Base-by-base conservation (phyloP, 2,329 filamentous ascomycete species). In the Dactylellina parvicollis region DNA sequence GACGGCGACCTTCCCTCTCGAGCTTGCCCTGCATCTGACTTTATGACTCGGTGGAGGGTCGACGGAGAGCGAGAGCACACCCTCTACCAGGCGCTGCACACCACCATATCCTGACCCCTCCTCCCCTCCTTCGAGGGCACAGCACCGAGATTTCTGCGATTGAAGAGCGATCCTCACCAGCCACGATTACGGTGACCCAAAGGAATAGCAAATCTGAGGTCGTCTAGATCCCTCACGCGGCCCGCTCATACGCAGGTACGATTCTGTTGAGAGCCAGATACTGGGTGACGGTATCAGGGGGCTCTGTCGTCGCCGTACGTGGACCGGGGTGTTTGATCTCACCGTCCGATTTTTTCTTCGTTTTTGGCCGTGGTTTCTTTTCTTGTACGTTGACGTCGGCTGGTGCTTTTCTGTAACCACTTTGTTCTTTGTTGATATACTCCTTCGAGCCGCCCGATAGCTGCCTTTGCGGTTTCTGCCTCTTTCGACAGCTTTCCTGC, bases 211-310 rank as follows among this genome's bases (percentile, higher is more conserved):
- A 52, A 57, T 52, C 57, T 49, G 44, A 49, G 42, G 42, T 36
- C n/a, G 28, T 54, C 16, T 56, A 52, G 67, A 57, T 49, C 67
- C 52, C 69, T 73, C 69, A 73, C 69, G 69, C 69, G 69, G 69
- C 36, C 69, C 57, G 69, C 40, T 73, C 69, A 73, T 73, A 73
- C 69, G 69, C 69, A 73, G 69, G 69, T 73, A 73, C 69, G 54
- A 34, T 55, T 47, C 26, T 20, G 4, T 44, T 30, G 54, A 24
- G 16, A 42, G 10, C 24, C 44, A 38, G 52, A 59, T 30, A 42
- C 46, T 30, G 59, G 69, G 59, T 73, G 60, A 66, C 60, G 54
- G 69, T 34, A 73, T 73, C 69, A 73, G 69, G 69, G 60, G 69
- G 60, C 69, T 73, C 60, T 61, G 46, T 60, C 18, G 32, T 38